Conservation (phyloP, 257 asterid species). For the Scutellaria galericulata region DNA sequence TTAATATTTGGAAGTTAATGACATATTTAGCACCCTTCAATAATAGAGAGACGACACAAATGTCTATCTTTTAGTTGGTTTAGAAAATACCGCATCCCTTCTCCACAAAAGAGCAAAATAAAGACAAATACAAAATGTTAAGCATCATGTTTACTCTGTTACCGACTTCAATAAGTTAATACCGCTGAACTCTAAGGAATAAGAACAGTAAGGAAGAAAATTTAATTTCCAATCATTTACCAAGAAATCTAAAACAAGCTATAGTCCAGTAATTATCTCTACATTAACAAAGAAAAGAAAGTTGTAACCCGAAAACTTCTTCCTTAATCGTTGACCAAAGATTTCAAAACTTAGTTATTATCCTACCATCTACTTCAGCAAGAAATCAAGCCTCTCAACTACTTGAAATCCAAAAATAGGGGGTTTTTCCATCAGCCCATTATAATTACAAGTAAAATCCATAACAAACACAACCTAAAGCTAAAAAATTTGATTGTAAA, state of each 20-base stretch:
- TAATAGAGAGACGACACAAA: background rate
- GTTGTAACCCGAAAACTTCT: background rate
- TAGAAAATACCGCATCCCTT: slow-evolving; percentile 22
- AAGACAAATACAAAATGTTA: slow-evolving; percentile 21
- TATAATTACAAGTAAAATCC: slow-evolving; percentile 3
- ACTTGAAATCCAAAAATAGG: background rate
- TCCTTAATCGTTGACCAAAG: slow-evolving; percentile 22
- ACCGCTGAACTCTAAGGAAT: background rate
- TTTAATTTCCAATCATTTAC: slow-evolving; percentile 5
- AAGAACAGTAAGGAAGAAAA: background rate
- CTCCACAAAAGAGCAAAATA: slow-evolving; percentile 13
- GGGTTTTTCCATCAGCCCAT: background rate
- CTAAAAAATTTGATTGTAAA: slow-evolving; percentile 19
- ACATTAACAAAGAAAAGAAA: slow-evolving; percentile 11
- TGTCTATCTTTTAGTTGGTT: background rate
- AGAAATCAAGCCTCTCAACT: background rate
- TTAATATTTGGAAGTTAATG: slow-evolving; percentile 24
- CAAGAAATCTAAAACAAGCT: slow-evolving; percentile 12
- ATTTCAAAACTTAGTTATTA: slow-evolving; percentile 10
- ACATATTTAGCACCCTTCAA: background rate
- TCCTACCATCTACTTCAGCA: background rate
- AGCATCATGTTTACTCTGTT: slow-evolving; percentile 2
- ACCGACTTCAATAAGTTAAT: slow-evolving; percentile 22
- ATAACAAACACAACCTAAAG: background rate
- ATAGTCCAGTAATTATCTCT: slow-evolving; percentile 1